These are phyloP conservation scores for Erigeron canadensis DNA, from an alignment of 129 eudicot genomes.

Conservation along the genomic window DNA sequence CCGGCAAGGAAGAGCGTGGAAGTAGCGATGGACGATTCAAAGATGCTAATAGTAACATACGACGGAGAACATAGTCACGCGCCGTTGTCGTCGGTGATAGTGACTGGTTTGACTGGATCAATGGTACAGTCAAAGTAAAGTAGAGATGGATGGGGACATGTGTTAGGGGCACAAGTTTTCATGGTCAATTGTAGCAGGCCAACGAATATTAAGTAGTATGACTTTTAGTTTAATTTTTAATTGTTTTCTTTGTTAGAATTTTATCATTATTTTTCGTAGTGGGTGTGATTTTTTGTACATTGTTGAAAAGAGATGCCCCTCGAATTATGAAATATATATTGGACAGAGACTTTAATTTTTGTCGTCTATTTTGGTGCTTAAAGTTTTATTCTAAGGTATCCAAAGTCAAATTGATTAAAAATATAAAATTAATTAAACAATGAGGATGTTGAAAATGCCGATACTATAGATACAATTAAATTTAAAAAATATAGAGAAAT, in stretches of 20 bases:
- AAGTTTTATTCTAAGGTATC: constrained; percentile 14
- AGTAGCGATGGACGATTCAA: constrained; percentile 52
- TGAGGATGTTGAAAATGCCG: background rate
- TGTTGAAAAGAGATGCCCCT: constrained; percentile 11
- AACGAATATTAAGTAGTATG: constrained; percentile 1
- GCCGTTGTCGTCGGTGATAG: constrained; percentile 39
- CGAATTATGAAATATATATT: background rate
- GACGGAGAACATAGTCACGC: constrained; percentile 66
- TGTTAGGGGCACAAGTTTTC: constrained; percentile 3
- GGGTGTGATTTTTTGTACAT: constrained; percentile 26
- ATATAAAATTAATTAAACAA: background rate
- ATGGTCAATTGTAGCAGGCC: constrained; percentile 33
- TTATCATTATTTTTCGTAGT: constrained; percentile 10
- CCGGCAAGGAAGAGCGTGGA: constrained; percentile 87
- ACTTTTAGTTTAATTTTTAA: constrained; percentile 11
- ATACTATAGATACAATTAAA: background rate
- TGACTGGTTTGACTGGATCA: constrained; percentile 34
- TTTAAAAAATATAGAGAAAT: background rate
- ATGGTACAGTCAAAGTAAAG: constrained; percentile 39
- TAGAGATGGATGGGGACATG: background rate
- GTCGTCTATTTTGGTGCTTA: constrained; percentile 10
- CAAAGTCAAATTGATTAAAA: constrained; percentile 23
- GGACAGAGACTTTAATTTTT: background rate
- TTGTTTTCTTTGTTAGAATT: background rate
- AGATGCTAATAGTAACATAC: constrained; percentile 74